Base-by-base conservation (phyloP, 257 asterid genomes). In the Plantago elongata region DNA sequence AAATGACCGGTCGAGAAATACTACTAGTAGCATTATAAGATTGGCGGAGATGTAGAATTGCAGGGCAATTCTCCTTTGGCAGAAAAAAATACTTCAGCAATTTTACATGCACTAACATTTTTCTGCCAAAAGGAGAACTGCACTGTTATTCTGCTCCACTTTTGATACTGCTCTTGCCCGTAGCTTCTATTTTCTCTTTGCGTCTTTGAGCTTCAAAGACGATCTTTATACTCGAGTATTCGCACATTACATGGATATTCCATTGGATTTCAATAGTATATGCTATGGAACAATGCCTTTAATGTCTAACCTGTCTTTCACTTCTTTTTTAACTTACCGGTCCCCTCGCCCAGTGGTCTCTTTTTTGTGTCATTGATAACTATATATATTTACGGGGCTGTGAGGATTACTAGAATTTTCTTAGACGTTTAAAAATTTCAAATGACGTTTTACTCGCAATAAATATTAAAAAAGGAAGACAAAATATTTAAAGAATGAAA, bases 61-160 rank as follows among this genome's bases (percentile, higher is more conserved):
- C 84, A 81, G 88, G 81, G 83, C 79, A 78, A 76, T 66, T 82
- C 88, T 82, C 83, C 79, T 76, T 74, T 74, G 83, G 84, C 81
- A 74, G 72, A 68, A 67, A 34, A 30, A 10, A 29, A 38, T 37
- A 27, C 34, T 13, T 29, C 27, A 27, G 43, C 62, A 47, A 29
- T 47, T 16, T 7, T 16, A 27, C 60, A 17, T n/a, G 46, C 34
- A 58, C 17, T 44, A 45, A 12, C 52, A 22, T n/a, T 46, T 45
- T 8, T 67, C 70, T 73, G 80, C 80, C 78, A 62, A 52, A 64
- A 77, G 79, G 73, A n/a, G 79, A 78, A 68, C 13, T 46, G 44
- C 78, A 17, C 72, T 51, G 78, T 57, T 62, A 74, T 80, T 74
- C 73, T 62, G 61, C 68, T 69, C 79, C 77, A 64, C 75, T 34